Base-by-base conservation (phyloP, 345 rosid species). In the Laguncularia racemosa region DNA sequence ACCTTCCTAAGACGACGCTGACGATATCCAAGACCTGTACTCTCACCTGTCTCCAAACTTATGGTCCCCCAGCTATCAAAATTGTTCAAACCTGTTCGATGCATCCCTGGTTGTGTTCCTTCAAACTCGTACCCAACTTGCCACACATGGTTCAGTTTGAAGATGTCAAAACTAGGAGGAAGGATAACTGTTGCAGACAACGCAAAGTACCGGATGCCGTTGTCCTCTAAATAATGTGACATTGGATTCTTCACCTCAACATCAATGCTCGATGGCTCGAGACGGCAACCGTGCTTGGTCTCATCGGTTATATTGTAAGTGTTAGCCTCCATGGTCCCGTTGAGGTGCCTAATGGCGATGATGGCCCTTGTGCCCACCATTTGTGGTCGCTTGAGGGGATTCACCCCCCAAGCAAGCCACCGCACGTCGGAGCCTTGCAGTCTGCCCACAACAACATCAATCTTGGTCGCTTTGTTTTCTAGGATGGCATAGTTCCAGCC, bases 381-480 rank as follows among this genome's bases (percentile, higher is more conserved):
- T 17, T 59, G 59, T 0, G 80, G 77, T 33, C 6, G 7, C 6
- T 44, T 10, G 2, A 16, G 4, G 0, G 89, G 89, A 55, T 83
- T 83, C 19, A 83, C 71, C 0, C 89, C 84, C 89, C 89, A 83
- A 5, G 80, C 89, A 5, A 83, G 55, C 89, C 89, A 83, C 17
- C 69, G 69, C 11, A n/a, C 16, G 4, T 55, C 72, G 0, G 51
- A 20, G 2, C 51, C 13, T 2, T 49, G 43, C 52, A 26, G 62
- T 0, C 52, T 54, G 47, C 80, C 82, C 15, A 80, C 57, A 21
- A 76, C 14, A 11, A 83, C 52, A 0, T 74, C 66, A 12, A 80
- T 21, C 44, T 14, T 47, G 1, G 44, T 52, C 78, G 74, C 63
- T 49, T 78, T 69, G 20, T 72, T 77, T 3, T 51, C 62, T 3